Evolutionary conservation across 148 eudicot genomes (phyloP), one percentile per base, ranked within the genome.

Genomic region (Dianthus caryophyllus): DNA sequence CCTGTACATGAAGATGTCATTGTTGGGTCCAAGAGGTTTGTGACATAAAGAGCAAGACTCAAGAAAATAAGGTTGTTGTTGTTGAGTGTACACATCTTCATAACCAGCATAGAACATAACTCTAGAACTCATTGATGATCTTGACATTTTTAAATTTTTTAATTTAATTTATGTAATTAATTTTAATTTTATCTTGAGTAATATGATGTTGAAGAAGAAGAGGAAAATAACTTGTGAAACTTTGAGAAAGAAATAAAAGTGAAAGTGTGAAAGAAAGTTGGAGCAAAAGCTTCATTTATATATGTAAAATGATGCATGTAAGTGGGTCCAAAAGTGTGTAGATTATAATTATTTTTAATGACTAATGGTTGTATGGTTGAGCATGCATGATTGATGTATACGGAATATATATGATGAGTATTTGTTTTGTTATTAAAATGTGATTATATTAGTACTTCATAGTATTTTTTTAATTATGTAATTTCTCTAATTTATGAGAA

Each of bases 1-100:
- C 97, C 97, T 90, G 87, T 90, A 90, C 97, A 90, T 90, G 75
- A 85, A 90, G 60, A 90, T 90, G 75, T 90, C 97, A 65, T 81
- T 65, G 39, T 85, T 84, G 20, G 73, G 78, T 60, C 81, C 80
- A 13, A 90, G 78, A 25, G 67, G 77, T 61, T 81, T 90, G 13
- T 71, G 72, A 82, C 97, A 90, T 53, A 88, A 86, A 33, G 33
- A 81, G 63, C 97, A 90, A 66, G 95, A 79, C 64, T 90, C 91
- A 66, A 90, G 97, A 70, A 88, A 90, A 83, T 88, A 79, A 67
- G 89, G 80, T 58, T 77, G 79, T 38, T 79, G 53, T 65, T 69
- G 24, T 65, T 69, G 24, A 48, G 61, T 60, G 53, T 57, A 64
- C 16, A 65, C 51, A 67, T 81, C 83, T 22, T 81, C 89, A 72